phyloP scores from a whole-genome alignment of 352 stramenopile genomes.

The Bremia lactucae region DNA sequence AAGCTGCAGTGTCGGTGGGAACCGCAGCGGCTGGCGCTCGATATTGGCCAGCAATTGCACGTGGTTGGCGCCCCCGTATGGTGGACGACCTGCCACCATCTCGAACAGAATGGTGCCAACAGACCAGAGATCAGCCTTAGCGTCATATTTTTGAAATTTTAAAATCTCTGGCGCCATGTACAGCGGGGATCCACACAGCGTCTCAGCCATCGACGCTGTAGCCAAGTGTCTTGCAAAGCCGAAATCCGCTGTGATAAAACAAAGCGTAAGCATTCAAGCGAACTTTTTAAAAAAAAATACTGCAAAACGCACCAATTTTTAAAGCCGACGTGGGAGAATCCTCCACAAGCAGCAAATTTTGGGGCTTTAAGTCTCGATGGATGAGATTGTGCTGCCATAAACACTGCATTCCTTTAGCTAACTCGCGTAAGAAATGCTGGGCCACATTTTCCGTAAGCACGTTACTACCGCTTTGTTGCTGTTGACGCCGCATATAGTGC shows the following conservation, averaged over 20 bases:
- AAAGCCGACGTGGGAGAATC: constrained; percentile 38
- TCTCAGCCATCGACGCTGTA: constrained; percentile 89
- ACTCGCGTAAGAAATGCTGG: constrained; percentile 51
- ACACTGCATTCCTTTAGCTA: constrained; percentile 64
- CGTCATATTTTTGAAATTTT: constrained; percentile 90
- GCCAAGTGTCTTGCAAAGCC: constrained; percentile 93
- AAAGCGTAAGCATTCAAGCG: neutral
- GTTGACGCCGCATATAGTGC: constrained; percentile 78
- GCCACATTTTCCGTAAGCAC: constrained; percentile 30
- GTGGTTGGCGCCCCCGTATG: constrained; percentile 91
- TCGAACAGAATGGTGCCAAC: constrained; percentile 94
- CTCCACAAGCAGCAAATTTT: constrained; percentile 90
- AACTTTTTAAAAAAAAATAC: constrained; percentile 7
- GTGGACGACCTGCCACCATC: constrained; percentile 89
- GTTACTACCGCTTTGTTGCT: constrained; percentile 12
- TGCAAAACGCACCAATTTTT: constrained; percentile 41
- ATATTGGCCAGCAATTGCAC: constrained; percentile 92
- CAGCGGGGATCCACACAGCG: constrained; percentile 90
- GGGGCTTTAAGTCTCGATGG: constrained; percentile 89
- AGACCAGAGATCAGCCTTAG: constrained; percentile 94
- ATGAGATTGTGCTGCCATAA: constrained; percentile 75
- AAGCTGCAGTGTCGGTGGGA: constrained; percentile 74
- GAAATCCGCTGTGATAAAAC: constrained; percentile 81
- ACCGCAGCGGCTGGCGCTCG: constrained; percentile 79
- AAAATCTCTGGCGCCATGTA: constrained; percentile 98